Base-by-base conservation (phyloP, 1,284 basidiomycete species). In the Vanrija humicola region DNA sequence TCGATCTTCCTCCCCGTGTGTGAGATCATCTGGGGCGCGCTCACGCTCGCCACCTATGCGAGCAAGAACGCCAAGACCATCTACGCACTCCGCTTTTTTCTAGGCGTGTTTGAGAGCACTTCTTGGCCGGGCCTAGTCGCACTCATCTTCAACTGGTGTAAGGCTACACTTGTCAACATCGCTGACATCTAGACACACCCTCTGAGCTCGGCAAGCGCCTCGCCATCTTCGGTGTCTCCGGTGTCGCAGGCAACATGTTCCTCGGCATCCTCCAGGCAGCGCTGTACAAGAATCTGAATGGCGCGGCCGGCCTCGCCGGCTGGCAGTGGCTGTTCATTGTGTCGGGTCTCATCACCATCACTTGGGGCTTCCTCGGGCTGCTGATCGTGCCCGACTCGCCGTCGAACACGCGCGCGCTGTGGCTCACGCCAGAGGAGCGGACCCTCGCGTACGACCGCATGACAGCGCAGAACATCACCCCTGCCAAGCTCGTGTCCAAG, bases 381-480 rank as follows among this genome's bases (percentile, higher is more conserved):
- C 62, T 67, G 58, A 48, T 72, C 39, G 61, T 72, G 3, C 70
- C 70, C 21, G 69, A 69, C 56, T 69, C 55, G 54, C 68, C 68
- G 7, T 43, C 39, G 29, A 62, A 57, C 43, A 69, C 68, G 39
- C 52, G 48, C 15, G 34, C 34, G 14, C 34, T 34, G 9, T 69
- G 67, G 67, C 61, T 69, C 28, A 55, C 54, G 21, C 48, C 55
- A 19, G 56, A 63, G 16, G 66, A 69, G 15, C 25, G 28, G 9
- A 25, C 25, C 6, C 23, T 46, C 28, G 46, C 29, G 18, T 18
- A 28, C 28, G 15, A 38, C 29, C 16, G 44, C 40, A 8, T 42
- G n/a, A n/a, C 40, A 9, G 40, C n/a, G 16, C 15, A 42, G 19
- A 42, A 42, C 40, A n/a, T 34, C 12, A 12, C 34, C 10, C 34